Conservation (phyloP, 2,329 filamentous ascomycete genomes). For the Mollisia scopiformis region DNA sequence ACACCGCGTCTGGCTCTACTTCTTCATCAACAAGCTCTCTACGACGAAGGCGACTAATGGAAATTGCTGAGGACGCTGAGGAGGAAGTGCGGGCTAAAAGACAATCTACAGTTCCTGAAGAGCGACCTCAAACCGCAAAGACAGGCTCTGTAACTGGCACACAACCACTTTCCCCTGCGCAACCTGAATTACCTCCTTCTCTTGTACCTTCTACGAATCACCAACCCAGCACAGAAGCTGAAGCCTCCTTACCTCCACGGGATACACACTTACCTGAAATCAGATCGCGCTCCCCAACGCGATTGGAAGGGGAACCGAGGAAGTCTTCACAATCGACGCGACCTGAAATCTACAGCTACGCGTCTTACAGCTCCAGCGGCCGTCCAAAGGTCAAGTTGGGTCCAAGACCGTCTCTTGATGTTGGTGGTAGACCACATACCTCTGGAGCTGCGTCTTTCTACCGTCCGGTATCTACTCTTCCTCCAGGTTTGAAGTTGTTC, state of each 20-base stretch:
- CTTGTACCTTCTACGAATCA: slow-evolving; percentile 18
- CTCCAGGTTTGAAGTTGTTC: slow-evolving; percentile 75
- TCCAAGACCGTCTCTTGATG: slow-evolving; percentile 77
- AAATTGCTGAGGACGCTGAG: slow-evolving; percentile 89
- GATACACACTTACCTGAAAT: slow-evolving; percentile 20
- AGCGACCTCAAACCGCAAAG: slow-evolving; percentile 38
- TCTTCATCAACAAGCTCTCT: slow-evolving; percentile 84
- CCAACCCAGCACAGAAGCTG: slow-evolving; percentile 21
- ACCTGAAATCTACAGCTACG: slow-evolving; percentile 53
- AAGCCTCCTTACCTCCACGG: slow-evolving; percentile 14
- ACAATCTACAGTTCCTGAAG: slow-evolving; percentile 56
- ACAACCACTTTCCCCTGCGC: slow-evolving; percentile 10
- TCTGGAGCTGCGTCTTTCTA: slow-evolving; percentile 60
- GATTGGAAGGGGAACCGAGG: slow-evolving; percentile 29
- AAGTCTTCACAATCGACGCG: slow-evolving; percentile 53
- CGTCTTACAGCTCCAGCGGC: slow-evolving; percentile 50
- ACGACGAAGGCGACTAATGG: slow-evolving; percentile 76
- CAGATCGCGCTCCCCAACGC: slow-evolving; percentile 24
- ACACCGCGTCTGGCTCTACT: slow-evolving; percentile 83
- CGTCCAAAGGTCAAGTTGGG: slow-evolving; percentile 89
- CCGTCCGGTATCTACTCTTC: slow-evolving; percentile 77
- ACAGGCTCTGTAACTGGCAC: slow-evolving; percentile 21
- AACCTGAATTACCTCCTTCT: slow-evolving; percentile 17
- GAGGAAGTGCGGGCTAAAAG: slow-evolving; percentile 62
- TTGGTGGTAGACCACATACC: slow-evolving; percentile 62